Base-by-base conservation (phyloP, 2,329 filamentous ascomycete genomes). In the Fusarium succisae region DNA sequence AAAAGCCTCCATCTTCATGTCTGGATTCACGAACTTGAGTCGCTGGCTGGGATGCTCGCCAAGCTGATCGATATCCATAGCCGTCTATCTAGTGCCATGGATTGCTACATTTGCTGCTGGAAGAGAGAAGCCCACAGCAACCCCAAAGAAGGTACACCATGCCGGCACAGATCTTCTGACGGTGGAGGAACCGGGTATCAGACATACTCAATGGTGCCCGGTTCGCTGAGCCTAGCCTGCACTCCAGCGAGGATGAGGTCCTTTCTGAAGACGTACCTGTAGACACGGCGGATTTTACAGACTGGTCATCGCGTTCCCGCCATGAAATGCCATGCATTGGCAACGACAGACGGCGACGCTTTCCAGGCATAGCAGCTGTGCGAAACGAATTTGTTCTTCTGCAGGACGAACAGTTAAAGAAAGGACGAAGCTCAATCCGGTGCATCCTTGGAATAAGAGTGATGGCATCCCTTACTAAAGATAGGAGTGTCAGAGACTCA, bases 101-200 rank as follows among this genome's bases (percentile, higher is more conserved):
- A 4, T 3, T 12, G 10, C 14, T 30, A 9, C 0, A n/a, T 30
- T 12, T 9, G 7, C 15, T 20, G 6, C n/a, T n/a, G 11, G 3
- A 50, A 14, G 10, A 51, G 37, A 8, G 50, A 20, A 41, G 15
- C 32, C 10, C 39, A 39, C 6, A n/a, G 45, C 3, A 53, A n/a
- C 5, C 32, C 41, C 1, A 57, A 35, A 9, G 35, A 26, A 20
- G 62, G 4, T 17, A 39, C n/a, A 15, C 58, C 45, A 20, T 62
- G 45, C 32, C 15, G n/a, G n/a, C 63, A 47, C 8, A 8, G 38
- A 32, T 13, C 15, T 24, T 58, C 10, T 26, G 10, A 22, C 5
- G 2, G 51, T 5, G n/a, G 1, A 22, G 18, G 11, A 26, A 20
- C 30, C 6, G 35, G 51, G 11, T n/a, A 24, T 28, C 53, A 62